Evolutionary conservation across 768 basidiomycete species (phyloP).

Genomic region (Xerocomellus chrysenteron): DNA sequence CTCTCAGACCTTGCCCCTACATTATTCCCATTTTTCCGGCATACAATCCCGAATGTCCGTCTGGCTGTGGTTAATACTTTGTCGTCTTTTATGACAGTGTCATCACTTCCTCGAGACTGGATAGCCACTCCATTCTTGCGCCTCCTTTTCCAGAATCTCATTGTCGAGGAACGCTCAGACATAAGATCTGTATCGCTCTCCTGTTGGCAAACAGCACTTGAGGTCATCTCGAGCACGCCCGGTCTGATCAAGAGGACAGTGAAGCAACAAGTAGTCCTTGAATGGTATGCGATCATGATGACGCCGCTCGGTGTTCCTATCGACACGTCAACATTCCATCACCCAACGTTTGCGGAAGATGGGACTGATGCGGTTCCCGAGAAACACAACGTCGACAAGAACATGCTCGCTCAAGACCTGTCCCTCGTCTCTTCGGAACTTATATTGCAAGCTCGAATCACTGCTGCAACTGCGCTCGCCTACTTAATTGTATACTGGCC

Average conservation of each 20-base stretch:
- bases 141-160: conserved; percentile 89
- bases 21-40: conserved; percentile 94
- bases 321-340: conserved; percentile 67
- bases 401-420: conserved; percentile 88
- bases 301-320: conserved; percentile 83
- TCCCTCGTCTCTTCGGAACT: conserved; percentile 75
- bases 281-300: conserved; percentile 89
- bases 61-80: conserved; percentile 90
- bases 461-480: conserved; percentile 76
- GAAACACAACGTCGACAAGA: conserved; percentile 94
- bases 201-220: conserved; percentile 73
- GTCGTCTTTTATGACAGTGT: conserved; percentile 78
- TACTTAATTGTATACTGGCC: conserved; percentile 70
- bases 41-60: conserved; percentile 92
- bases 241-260: conserved; percentile 54
- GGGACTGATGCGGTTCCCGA: conserved; percentile 48
- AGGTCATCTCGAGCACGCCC: conserved; percentile 46
- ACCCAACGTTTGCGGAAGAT: conserved; percentile 50
- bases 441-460: conserved; percentile 76
- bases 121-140: conserved; percentile 72
- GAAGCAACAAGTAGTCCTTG: conserved; percentile 59
- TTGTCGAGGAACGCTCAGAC: conserved; percentile 87
- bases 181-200: conserved; percentile 70
- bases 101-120: conserved; percentile 78
- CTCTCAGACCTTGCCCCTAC: conserved; percentile 82